phyloP scores from a whole-genome alignment of 176 grass and related monocot genomes.

The Elymus sibiricus region DNA sequence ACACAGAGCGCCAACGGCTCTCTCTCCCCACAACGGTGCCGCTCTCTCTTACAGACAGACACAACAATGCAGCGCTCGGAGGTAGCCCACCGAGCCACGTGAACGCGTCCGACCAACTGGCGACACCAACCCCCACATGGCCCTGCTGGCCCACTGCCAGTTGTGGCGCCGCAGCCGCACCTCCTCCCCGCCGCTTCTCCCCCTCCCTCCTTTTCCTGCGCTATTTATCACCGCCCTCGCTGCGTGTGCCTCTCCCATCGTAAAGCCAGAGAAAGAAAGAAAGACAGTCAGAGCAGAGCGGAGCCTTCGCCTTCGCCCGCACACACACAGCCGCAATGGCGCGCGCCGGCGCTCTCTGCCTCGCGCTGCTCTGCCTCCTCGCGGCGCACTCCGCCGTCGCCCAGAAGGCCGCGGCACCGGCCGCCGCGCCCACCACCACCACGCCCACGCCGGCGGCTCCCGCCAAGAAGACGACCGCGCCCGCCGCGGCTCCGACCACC shows the following conservation, averaged over 20 bases:
- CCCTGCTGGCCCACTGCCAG: slow-evolving; percentile 38
- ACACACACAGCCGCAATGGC: slow-evolving; percentile 24
- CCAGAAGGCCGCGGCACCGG: slow-evolving; percentile 27
- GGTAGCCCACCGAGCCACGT: slow-evolving; percentile 11
- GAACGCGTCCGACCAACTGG: slow-evolving; percentile 26
- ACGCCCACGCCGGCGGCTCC: slow-evolving; percentile 20
- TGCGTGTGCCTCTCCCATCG: background rate
- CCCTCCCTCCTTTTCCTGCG: background rate
- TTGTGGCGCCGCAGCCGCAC: slow-evolving; percentile 16
- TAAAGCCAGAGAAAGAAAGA: background rate
- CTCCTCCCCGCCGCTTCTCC: slow-evolving; percentile 2
- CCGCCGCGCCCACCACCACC: slow-evolving; percentile 17
- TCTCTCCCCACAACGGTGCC: background rate
- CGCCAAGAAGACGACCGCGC: slow-evolving; percentile 28
- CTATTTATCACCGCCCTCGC: slow-evolving; percentile 36
- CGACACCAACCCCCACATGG: slow-evolving; percentile 30
- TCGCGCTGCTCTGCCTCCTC: slow-evolving; percentile 53
- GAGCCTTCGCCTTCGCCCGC: background rate
- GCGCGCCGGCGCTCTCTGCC: slow-evolving; percentile 37
- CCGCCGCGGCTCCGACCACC: slow-evolving; percentile 20
- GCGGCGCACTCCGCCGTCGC: slow-evolving; percentile 34
- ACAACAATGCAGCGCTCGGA: background rate
- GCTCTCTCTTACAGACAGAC: background rate
- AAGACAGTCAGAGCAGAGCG: background rate
- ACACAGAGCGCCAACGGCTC: slow-evolving; percentile 9